These are phyloP conservation scores for Paxillus ammoniavirescens DNA, from an alignment of 768 basidiomycete genomes.

Conservation along the genomic window DNA sequence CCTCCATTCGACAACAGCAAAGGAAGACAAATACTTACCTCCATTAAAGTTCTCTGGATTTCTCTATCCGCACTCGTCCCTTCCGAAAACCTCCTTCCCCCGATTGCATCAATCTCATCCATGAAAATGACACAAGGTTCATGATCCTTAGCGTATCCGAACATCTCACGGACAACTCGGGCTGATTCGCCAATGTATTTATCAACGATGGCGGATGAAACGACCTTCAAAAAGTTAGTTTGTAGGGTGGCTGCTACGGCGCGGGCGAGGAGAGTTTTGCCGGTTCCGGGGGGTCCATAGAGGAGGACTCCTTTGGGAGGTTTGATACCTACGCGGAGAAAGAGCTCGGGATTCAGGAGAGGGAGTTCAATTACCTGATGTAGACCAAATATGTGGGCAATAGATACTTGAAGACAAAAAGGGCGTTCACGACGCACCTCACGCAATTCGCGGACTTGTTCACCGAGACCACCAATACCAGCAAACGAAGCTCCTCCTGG, in stretches of 20 bases:
- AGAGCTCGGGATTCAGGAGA: slow-evolving; percentile 90
- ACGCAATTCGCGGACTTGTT: slow-evolving; percentile 94
- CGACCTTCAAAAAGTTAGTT: slow-evolving; percentile 98
- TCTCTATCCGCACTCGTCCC: slow-evolving; percentile 98
- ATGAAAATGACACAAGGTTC: slow-evolving; percentile 99
- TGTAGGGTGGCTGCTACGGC: slow-evolving; percentile 94
- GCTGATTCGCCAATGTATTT: slow-evolving; percentile 99
- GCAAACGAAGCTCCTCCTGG: slow-evolving; percentile 95
- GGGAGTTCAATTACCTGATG: slow-evolving; percentile 91
- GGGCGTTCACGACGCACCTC: slow-evolving; percentile 56
- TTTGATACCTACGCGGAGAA: slow-evolving; percentile 92
- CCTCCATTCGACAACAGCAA: neutral
- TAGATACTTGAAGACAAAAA: neutral
- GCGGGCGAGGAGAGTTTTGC: slow-evolving; percentile 92
- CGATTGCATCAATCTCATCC: slow-evolving; percentile 98
- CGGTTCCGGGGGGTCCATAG: slow-evolving; percentile 95
- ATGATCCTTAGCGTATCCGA: slow-evolving; percentile 95
- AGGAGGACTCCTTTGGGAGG: slow-evolving; percentile 96
- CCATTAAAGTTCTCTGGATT: slow-evolving; percentile 98
- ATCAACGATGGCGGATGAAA: slow-evolving; percentile 96
- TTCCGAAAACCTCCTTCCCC: slow-evolving; percentile 87
- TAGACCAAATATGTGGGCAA: neutral
- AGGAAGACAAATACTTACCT: slow-evolving; percentile 46
- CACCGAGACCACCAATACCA: slow-evolving; percentile 92
- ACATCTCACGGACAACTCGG: slow-evolving; percentile 96